Conservation (phyloP, 768 basidiomycete species). For the Boletus rufocinnamomeus region DNA sequence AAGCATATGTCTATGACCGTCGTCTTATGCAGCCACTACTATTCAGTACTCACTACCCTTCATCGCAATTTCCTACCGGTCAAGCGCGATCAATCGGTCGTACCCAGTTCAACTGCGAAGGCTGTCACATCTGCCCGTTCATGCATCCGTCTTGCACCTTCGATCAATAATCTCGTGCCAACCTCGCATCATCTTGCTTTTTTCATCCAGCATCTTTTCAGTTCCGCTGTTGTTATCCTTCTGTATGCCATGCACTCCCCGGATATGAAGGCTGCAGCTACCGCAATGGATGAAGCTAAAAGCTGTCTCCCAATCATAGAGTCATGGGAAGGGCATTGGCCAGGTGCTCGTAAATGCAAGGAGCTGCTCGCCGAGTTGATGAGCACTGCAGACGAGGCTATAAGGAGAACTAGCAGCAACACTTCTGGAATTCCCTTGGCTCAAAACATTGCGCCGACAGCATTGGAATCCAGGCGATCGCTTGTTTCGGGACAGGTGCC, state of each 20-base stretch:
- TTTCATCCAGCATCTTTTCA: slow-evolving; percentile 89
- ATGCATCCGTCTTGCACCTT: slow-evolving; percentile 82
- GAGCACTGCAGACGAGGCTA: slow-evolving; percentile 69
- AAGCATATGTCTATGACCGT: slow-evolving; percentile 86
- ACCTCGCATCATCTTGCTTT: slow-evolving; percentile 86
- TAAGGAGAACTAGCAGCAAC: slow-evolving; percentile 37
- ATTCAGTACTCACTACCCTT: slow-evolving; percentile 82
- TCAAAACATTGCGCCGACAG: slow-evolving; percentile 34
- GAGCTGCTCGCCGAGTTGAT: slow-evolving; percentile 72
- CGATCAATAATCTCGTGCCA: slow-evolving; percentile 81
- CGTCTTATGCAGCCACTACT: slow-evolving; percentile 86
- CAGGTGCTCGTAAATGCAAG: slow-evolving; percentile 85
- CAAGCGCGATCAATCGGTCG: slow-evolving; percentile 66
- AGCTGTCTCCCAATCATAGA: slow-evolving; percentile 70
- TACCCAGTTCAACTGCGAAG: slow-evolving; percentile 73
- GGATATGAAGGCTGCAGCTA: slow-evolving; percentile 60
- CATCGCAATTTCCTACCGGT: slow-evolving; percentile 88
- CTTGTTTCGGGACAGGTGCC: slow-evolving; percentile 47
- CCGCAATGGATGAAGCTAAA: slow-evolving; percentile 83
- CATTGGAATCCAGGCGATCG: slow-evolving; percentile 56
- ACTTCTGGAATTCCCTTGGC: slow-evolving; percentile 27
- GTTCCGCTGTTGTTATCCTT: slow-evolving; percentile 82
- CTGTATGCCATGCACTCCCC: slow-evolving; percentile 84
- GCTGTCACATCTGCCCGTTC: slow-evolving; percentile 84
- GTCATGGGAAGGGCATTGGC: slow-evolving; percentile 86